Conservation (phyloP, 208 protist genomes). For the Acanthamoeba culbertsoni region DNA sequence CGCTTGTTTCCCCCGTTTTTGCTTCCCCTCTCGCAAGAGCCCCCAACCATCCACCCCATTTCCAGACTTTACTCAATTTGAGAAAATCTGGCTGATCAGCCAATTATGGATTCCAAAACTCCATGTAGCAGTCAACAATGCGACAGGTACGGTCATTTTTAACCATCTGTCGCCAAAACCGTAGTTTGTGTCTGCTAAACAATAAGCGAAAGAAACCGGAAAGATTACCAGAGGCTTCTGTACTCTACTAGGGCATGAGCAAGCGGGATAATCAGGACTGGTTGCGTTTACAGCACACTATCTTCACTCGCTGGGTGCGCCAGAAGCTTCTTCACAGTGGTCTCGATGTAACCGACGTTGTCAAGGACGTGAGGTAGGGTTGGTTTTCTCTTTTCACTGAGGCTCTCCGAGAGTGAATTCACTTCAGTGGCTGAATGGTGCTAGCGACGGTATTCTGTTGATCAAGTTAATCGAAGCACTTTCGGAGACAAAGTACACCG, state of each 20-base stretch:
- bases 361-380: background rate
- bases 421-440: too few relatives aligned
- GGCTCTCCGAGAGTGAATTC: too few relatives aligned
- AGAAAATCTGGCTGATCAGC: too few relatives aligned
- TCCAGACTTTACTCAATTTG: background rate
- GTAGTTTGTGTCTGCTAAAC: too few relatives aligned
- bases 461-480: slow-evolving; percentile 27
- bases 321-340: slow-evolving; percentile 19
- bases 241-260: background rate
- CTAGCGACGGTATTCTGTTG: background rate
- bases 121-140: too few relatives aligned
- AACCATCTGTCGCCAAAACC: too few relatives aligned
- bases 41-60: background rate
- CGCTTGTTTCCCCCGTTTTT: background rate
- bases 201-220: too few relatives aligned
- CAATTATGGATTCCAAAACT: too few relatives aligned
- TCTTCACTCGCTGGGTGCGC: slow-evolving; percentile 3
- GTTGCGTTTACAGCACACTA: background rate
- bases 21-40: too few relatives aligned
- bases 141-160: too few relatives aligned
- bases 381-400: background rate
- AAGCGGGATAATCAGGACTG: background rate
- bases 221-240: too few relatives aligned
- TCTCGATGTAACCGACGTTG: background rate
- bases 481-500: slow-evolving; percentile 45